phyloP scores from a whole-genome alignment of 208 protist genomes.

The Leishmania arabica region DNA sequence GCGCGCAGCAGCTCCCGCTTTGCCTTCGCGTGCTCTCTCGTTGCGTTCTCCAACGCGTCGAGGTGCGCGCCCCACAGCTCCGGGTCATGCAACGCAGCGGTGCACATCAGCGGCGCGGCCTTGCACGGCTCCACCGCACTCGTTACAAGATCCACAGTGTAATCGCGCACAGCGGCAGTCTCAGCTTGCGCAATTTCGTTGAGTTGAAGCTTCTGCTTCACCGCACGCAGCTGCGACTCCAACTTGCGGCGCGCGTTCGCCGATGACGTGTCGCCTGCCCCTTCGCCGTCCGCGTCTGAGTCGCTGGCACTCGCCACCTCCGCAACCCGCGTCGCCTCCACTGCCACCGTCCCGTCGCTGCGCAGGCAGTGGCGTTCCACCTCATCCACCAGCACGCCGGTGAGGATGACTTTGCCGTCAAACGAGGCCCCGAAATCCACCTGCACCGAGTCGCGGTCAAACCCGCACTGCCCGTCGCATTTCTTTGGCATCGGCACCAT shows the following conservation, averaged over 20 bases:
- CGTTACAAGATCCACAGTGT: conserved; percentile 5
- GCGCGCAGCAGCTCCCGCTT: conserved; percentile 18
- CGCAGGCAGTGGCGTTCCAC: conserved; percentile 22
- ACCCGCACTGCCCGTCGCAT: neutral
- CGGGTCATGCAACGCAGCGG: conserved; percentile 14
- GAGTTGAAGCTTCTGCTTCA: conserved; percentile 18
- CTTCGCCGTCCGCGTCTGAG: conserved; percentile 16
- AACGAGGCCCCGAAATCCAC: conserved; percentile 28
- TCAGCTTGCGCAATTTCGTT: conserved; percentile 26
- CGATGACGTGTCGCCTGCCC: neutral
- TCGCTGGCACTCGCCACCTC: conserved; percentile 23
- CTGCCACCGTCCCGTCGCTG: conserved; percentile 28
- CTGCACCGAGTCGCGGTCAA: conserved; percentile 31
- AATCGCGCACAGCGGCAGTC: conserved; percentile 13
- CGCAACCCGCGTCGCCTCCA: conserved; percentile 8
- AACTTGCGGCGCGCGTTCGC: conserved; percentile 14
- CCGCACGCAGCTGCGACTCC: conserved; percentile 20
- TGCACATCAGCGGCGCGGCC: conserved; percentile 1
- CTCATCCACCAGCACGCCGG: conserved; percentile 26
- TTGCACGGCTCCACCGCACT: conserved; percentile 12
- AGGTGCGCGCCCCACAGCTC: conserved; percentile 24
- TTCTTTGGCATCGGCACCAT: conserved; percentile 29
- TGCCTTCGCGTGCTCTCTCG: conserved; percentile 2
- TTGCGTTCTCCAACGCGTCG: conserved; percentile 18
- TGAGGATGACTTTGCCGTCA: conserved; percentile 23